Conservation (phyloP, 2,329 filamentous ascomycete species). For the Mariannaea sp. region DNA sequence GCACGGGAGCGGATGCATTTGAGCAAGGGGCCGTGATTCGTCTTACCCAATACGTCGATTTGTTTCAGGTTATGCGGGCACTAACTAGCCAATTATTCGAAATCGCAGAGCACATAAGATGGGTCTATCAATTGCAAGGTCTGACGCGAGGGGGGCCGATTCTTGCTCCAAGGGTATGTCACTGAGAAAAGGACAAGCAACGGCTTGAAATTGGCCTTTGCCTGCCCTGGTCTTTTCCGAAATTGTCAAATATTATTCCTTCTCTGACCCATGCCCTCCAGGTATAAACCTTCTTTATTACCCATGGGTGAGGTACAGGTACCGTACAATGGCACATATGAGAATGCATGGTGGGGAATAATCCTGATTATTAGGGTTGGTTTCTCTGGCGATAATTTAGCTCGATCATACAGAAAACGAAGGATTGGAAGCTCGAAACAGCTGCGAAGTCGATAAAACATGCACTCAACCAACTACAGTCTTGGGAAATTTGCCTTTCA, state of each 20-base stretch:
- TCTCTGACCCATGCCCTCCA: neutral
- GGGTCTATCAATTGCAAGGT: constrained; percentile 6
- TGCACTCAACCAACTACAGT: no score
- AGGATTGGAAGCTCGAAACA: no score
- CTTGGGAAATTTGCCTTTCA: no score
- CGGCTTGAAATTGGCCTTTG: constrained; percentile 3
- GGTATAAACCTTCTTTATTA: no score
- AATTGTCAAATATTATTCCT: constrained; percentile 6
- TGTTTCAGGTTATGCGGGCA: constrained; percentile 45
- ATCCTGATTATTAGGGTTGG: no score
- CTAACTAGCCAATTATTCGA: constrained; percentile 37
- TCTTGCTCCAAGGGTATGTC: neutral
- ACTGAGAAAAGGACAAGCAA: neutral
- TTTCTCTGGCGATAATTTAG: no score
- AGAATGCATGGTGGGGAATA: neutral
- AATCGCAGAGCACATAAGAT: constrained; percentile 13
- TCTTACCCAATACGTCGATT: constrained; percentile 35
- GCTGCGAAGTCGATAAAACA: no score
- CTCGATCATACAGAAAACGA: neutral
- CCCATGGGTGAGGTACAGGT: no score
- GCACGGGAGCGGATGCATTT: constrained; percentile 16
- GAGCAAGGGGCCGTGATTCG: constrained; percentile 32
- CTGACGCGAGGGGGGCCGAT: neutral
- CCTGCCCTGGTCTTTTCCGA: constrained; percentile 1
- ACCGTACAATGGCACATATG: neutral